Evolutionary conservation across 2,329 filamentous ascomycete genomes (phyloP).

Genomic region (Exophiala sideris): DNA sequence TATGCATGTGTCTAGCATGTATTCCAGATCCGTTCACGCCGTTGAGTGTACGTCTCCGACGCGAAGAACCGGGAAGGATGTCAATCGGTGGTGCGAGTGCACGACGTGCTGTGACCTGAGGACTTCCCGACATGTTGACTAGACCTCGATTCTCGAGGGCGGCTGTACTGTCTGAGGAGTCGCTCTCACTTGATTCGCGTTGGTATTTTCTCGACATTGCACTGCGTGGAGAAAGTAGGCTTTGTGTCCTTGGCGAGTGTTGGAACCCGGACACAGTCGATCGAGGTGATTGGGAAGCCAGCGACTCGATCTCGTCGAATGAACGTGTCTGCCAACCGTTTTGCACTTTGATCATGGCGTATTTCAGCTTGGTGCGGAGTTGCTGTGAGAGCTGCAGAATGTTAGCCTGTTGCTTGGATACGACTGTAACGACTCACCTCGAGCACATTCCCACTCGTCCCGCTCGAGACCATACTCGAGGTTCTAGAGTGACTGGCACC

Average conservation of each 20-base stretch:
- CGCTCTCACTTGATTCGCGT: conserved; percentile 27
- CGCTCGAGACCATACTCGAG: conserved; percentile 17
- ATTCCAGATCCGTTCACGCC: conserved; percentile 18
- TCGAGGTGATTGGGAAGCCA: conserved; percentile 66
- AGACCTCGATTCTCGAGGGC: conserved; percentile 17
- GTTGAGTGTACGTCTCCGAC: conserved; percentile 40
- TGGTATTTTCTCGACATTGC: conserved; percentile 31
- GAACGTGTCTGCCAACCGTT: conserved; percentile 80
- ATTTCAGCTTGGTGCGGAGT: conserved; percentile 78
- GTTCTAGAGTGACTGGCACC: conserved; percentile 15
- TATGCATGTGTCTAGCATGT: conserved; percentile 10
- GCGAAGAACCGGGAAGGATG: conserved; percentile 36
- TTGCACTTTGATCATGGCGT: conserved; percentile 91
- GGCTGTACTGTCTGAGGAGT: conserved; percentile 26
- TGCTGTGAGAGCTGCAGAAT: conserved; percentile 66
- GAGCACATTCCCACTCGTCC: conserved; percentile 19
- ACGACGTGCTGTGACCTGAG: conserved; percentile 12
- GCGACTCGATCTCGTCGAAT: conserved; percentile 72
- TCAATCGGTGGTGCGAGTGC: conserved; percentile 44
- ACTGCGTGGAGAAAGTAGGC: conserved; percentile 49
- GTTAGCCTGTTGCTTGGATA: conserved; percentile 13
- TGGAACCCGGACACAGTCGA: conserved; percentile 57
- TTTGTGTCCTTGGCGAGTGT: conserved; percentile 51
- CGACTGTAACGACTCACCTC: conserved; percentile 13
- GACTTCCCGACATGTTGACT: conserved; percentile 9